These are phyloP conservation scores for Ogataea paraovalis DNA, from an alignment of 805 yeast genomes.

Conservation along the genomic window DNA sequence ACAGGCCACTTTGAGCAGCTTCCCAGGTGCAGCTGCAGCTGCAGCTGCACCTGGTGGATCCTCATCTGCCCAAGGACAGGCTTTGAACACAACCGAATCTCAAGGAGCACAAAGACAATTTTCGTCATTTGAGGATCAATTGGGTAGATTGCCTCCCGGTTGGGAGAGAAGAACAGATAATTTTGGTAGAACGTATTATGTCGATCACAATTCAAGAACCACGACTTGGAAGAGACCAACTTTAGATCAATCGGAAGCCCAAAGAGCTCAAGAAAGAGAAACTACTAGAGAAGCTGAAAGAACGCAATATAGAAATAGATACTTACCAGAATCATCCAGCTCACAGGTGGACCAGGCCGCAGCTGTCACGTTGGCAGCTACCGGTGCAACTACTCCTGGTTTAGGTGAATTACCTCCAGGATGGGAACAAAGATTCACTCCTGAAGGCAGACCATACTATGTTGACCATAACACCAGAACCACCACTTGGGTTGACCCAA, in stretches of 20 bases:
- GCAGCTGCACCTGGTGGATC: conserved; percentile 17
- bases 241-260: conserved; percentile 71
- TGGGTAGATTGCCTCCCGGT: conserved; percentile 95
- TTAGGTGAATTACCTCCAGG: conserved; percentile 97
- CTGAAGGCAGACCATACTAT: conserved; percentile 97
- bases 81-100: conserved; percentile 24
- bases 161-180: conserved; percentile 99
- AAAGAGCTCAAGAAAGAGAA: conserved; percentile 54
- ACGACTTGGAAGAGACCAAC: conserved; percentile 99
- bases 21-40: conserved; percentile 27
- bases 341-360: conserved; percentile 40
- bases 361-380: conserved; percentile 53
- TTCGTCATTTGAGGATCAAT: conserved; percentile 95
- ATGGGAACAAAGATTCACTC: conserved; percentile 98
- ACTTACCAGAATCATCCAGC: conserved; percentile 78
- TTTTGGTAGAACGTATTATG: conserved; percentile 95
- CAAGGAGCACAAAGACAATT: conserved; percentile 53
- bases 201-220: conserved; percentile 94
- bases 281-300: conserved; percentile 81
- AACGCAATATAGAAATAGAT: conserved; percentile 84
- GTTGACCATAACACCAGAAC: conserved; percentile 99
- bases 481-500: conserved; percentile 99
- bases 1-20: conserved; percentile 11
- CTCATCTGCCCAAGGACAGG: conserved; percentile 11
- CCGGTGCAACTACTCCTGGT: conserved; percentile 92